Percentiles rank a stretch among this genome's conserved stretches.
Conservation (phyloP, 2,329 filamentous ascomycete genomes). For the Lizonia empirigonia region DNA sequence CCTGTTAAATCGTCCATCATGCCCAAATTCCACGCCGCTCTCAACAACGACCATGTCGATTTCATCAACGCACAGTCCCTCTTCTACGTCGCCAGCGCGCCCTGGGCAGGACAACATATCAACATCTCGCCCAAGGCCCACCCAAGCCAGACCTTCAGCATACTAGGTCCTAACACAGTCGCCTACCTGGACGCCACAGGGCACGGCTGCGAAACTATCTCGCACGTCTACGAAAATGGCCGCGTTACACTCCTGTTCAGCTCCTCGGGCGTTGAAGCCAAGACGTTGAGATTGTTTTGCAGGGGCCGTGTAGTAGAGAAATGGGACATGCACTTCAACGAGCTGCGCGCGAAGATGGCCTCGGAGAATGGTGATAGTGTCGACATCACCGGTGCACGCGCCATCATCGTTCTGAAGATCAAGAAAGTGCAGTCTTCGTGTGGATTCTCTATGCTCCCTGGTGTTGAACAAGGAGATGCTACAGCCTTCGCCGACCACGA, state of each 20-base stretch:
- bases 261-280: slow-evolving; percentile 64
- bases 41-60: slow-evolving; percentile 61
- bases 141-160: slow-evolving; percentile 64
- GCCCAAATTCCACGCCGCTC: slow-evolving; percentile 63
- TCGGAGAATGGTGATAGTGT: slow-evolving; percentile 34
- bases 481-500: slow-evolving; percentile 31
- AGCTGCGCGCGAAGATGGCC: slow-evolving; percentile 52
- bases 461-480: slow-evolving; percentile 21
- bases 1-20: slow-evolving; percentile 49
- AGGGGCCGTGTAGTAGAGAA: slow-evolving; percentile 64
- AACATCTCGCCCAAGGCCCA: slow-evolving; percentile 80
- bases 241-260: slow-evolving; percentile 77
- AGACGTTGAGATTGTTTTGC: slow-evolving; percentile 70
- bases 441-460: slow-evolving; percentile 66
- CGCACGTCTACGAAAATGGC: slow-evolving; percentile 77
- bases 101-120: slow-evolving; percentile 69
- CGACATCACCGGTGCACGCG: slow-evolving; percentile 48
- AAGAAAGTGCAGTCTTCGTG: slow-evolving; percentile 70
- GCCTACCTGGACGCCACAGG: slow-evolving; percentile 78
- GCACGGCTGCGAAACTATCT: slow-evolving; percentile 76
- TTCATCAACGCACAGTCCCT: slow-evolving; percentile 73
- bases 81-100: slow-evolving; percentile 77
- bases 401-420: slow-evolving; percentile 66
- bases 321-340: slow-evolving; percentile 53
- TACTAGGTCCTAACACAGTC: slow-evolving; percentile 63